Evolutionary conservation across 345 rosid species (phyloP).

Genomic region (Gossypium thurberi): DNA sequence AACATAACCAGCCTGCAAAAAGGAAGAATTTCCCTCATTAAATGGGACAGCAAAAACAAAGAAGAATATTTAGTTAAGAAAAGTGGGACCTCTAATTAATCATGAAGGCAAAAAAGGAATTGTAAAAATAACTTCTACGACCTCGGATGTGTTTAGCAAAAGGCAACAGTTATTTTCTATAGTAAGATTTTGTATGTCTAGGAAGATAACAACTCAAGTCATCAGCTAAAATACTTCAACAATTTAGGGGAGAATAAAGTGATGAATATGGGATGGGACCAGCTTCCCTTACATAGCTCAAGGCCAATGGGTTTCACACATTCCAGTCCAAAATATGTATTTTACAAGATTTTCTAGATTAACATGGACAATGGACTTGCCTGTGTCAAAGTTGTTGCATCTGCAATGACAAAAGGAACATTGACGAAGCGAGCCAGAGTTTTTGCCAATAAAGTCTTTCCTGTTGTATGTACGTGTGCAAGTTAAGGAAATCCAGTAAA

Average conservation of each 20-base stretch:
- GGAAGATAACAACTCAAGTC: neutral
- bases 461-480: constrained; percentile 29
- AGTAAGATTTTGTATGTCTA: neutral
- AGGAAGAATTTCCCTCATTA: constrained; percentile 7
- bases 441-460: constrained; percentile 84
- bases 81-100: neutral
- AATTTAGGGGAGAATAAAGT: neutral
- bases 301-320: neutral
- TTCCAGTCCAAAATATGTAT: neutral
- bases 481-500: constrained; percentile 13
- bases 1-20: constrained; percentile 88
- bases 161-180: neutral
- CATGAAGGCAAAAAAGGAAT: neutral
- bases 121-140: neutral
- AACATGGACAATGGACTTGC: constrained; percentile 26
- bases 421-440: constrained; percentile 76
- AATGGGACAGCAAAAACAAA: neutral
- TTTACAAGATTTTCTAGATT: neutral
- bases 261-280: neutral
- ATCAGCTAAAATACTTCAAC: neutral
- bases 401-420: constrained; percentile 83
- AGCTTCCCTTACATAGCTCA: neutral
- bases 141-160: neutral
- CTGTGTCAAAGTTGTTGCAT: constrained; percentile 84
- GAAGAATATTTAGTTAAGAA: constrained; percentile 1